Conservation (phyloP, 345 rosid genomes). For the Eucalyptus paniculata region DNA sequence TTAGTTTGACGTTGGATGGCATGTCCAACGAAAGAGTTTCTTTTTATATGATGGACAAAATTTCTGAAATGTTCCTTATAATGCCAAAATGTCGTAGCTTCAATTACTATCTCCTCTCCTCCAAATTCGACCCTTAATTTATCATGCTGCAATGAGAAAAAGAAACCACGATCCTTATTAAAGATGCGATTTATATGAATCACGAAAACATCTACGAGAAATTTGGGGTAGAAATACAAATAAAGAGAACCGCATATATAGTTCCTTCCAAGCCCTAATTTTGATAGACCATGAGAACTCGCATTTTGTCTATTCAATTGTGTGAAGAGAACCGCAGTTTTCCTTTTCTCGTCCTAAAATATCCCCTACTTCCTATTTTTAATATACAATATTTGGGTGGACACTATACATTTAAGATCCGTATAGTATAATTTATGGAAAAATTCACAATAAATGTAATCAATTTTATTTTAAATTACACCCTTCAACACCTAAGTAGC, state of each 20-base stretch:
- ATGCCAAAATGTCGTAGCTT: not conserved
- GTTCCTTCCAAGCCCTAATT: not conserved
- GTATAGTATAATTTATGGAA: not conserved
- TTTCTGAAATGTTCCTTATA: not conserved
- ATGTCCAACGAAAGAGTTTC: fast-evolving
- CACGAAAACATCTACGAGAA: not conserved
- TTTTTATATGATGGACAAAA: not conserved
- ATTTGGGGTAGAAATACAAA: not conserved
- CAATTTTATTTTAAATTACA: not conserved
- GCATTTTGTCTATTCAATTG: not conserved
- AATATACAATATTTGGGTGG: not conserved
- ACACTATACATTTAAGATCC: fast-evolving
- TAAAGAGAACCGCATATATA: not conserved
- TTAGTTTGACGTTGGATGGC: not conserved
- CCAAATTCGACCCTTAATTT: not conserved
- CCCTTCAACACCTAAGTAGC: not conserved
- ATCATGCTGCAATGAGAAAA: not conserved
- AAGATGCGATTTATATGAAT: not conserved
- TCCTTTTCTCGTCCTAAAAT: not conserved
- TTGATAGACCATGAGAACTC: not conserved
- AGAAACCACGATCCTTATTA: fast-evolving
- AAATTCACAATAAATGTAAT: fast-evolving
- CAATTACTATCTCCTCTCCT: not conserved
- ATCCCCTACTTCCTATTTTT: not conserved
- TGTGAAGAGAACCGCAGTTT: not conserved